These are phyloP conservation scores for Cercospora beticola DNA, from an alignment of 2,329 filamentous ascomycete species.

Conservation along the genomic window DNA sequence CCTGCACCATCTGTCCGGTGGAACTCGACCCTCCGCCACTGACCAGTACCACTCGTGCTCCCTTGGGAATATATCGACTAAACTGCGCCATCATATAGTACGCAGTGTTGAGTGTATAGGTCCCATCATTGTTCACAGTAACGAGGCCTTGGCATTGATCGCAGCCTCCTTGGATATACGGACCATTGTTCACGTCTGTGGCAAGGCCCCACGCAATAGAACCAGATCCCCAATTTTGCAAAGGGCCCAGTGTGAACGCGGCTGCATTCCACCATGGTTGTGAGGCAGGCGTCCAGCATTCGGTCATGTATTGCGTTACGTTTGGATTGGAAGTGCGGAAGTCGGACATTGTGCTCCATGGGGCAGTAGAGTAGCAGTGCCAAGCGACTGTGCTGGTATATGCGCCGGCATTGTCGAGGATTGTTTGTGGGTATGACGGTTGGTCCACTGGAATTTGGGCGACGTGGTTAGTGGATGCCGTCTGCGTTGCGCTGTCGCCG, in stretches of 20 bases:
- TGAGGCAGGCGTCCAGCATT: conserved; percentile 26
- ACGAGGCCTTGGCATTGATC: conserved; percentile 21
- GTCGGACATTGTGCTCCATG: conserved; percentile 22
- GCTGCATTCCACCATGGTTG: conserved; percentile 23
- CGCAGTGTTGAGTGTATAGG: conserved; percentile 22
- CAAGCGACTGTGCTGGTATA: conserved; percentile 26
- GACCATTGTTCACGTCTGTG: conserved; percentile 19
- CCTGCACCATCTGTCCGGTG: conserved; percentile 15
- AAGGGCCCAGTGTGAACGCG: conserved; percentile 24
- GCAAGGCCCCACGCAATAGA: conserved; percentile 26
- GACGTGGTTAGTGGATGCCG: background rate
- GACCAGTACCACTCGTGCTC: conserved; percentile 15
- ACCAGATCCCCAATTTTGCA: conserved; percentile 27
- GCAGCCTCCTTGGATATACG: conserved; percentile 22
- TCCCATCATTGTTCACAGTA: conserved; percentile 19
- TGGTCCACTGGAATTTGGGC: conserved; percentile 9
- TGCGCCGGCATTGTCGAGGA: conserved; percentile 19
- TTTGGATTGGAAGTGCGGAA: conserved; percentile 21
- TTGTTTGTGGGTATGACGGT: conserved; percentile 21
- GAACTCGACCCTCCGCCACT: conserved; percentile 9
- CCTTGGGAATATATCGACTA: conserved; percentile 23
- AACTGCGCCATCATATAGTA: conserved; percentile 29
- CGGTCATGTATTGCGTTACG: conserved; percentile 26
- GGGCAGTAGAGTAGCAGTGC: conserved; percentile 25
- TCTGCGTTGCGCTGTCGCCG: background rate